Conservation (phyloP, 164 flowering plant species). For the Piper betle region DNA sequence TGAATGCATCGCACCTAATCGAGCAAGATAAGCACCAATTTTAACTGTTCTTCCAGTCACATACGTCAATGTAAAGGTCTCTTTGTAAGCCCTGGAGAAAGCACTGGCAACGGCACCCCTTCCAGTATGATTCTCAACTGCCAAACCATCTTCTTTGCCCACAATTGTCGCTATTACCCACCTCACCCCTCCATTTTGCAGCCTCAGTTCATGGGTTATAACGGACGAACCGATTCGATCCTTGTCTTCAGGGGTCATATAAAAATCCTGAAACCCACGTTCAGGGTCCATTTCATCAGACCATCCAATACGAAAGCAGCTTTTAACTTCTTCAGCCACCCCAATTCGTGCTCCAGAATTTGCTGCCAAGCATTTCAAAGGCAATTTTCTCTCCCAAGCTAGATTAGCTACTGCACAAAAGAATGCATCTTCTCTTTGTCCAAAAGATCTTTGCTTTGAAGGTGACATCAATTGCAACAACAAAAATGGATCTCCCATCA, state of each 20-base stretch:
- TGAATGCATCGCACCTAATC: conserved; percentile 99
- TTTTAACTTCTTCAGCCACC: conserved; percentile 89
- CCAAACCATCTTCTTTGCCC: conserved; percentile 92
- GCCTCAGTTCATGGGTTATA: conserved; percentile 69
- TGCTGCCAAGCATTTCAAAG: conserved; percentile 90
- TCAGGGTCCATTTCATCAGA: conserved; percentile 82
- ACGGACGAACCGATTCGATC: conserved; percentile 56
- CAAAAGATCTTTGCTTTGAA: conserved; percentile 96
- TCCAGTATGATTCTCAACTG: conserved; percentile 87
- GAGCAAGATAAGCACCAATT: conserved; percentile 98
- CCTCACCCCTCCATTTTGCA: conserved; percentile 67
- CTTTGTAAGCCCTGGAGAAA: conserved; percentile 87
- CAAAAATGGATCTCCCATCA: conserved; percentile 57
- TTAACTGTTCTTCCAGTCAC: conserved; percentile 98
- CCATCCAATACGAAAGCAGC: conserved; percentile 94
- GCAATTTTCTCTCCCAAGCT: conserved; percentile 78
- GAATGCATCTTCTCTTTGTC: conserved; percentile 98
- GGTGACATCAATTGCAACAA: conserved; percentile 89
- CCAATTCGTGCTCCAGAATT: conserved; percentile 98
- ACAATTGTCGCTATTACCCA: conserved; percentile 95
- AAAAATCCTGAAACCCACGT: conserved; percentile 88
- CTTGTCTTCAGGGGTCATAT: conserved; percentile 77
- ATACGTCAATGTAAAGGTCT: conserved; percentile 91
- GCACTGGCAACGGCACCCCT: conserved; percentile 99
- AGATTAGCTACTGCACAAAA: conserved; percentile 84